Evolutionary conservation across 176 grass and related monocot species (phyloP).

Genomic region (Avena atlantica): DNA sequence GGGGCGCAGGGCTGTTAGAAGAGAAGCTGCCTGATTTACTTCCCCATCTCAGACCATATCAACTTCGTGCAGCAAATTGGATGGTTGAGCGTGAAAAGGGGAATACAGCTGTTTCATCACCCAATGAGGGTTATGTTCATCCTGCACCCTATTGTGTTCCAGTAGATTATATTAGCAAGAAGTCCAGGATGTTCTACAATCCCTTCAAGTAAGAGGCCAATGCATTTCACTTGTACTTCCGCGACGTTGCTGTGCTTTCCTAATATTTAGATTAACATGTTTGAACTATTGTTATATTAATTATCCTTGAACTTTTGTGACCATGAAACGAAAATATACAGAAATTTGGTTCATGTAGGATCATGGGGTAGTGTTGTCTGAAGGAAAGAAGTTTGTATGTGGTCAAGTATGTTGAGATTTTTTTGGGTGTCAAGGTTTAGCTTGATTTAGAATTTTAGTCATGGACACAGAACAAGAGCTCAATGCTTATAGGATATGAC

Average conservation of each 20-base stretch:
- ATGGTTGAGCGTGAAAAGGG: slow-evolving; percentile 88
- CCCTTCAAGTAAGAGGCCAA: slow-evolving; percentile 86
- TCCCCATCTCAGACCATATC: slow-evolving; percentile 86
- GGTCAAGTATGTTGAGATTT: slow-evolving; percentile 22
- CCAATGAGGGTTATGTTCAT: slow-evolving; percentile 41
- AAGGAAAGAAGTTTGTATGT: slow-evolving; percentile 10
- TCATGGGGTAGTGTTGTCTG: not conserved
- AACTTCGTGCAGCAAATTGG: slow-evolving; percentile 92
- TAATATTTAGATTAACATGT: slow-evolving; percentile 32
- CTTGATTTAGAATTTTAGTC: slow-evolving; percentile 23
- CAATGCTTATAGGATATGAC: not conserved
- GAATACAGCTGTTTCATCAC: slow-evolving; percentile 27
- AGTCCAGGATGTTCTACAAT: slow-evolving; percentile 95
- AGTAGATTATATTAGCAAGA: slow-evolving; percentile 65
- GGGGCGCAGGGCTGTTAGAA: slow-evolving; percentile 59
- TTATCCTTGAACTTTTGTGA: slow-evolving; percentile 13
- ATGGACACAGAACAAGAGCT: not conserved
- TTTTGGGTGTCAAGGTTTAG: not conserved
- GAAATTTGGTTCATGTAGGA: not conserved
- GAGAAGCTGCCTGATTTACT: slow-evolving; percentile 73
- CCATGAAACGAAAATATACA: not conserved
- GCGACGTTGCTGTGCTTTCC: not conserved
- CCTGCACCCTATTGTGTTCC: slow-evolving; percentile 81
- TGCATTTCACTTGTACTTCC: slow-evolving; percentile 14
- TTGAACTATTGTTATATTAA: slow-evolving; percentile 25